phyloP scores from a whole-genome alignment of 345 rosid species.

The Eucalyptus rudis region DNA sequence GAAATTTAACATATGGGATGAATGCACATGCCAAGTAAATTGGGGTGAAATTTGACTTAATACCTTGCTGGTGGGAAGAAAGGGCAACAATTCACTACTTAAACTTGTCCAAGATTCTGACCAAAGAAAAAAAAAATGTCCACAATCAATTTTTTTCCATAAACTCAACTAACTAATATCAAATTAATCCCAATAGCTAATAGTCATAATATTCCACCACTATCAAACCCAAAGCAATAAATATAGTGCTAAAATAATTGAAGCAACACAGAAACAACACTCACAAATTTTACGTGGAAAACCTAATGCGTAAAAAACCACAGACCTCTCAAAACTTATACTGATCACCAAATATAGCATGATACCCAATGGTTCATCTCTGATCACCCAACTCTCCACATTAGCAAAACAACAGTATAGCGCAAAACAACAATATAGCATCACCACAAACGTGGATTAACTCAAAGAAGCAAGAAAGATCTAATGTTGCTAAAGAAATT shows the following conservation, averaged over 20 bases:
- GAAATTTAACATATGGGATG: background rate
- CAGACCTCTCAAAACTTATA: background rate
- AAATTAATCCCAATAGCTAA: background rate
- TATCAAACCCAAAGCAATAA: background rate
- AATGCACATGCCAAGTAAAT: background rate
- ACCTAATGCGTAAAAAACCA: background rate
- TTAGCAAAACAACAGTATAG: too few relatives aligned
- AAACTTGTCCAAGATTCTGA: background rate
- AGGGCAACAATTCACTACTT: background rate
- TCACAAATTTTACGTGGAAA: background rate
- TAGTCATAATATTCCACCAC: background rate
- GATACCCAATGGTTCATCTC: background rate
- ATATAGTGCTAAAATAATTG: background rate
- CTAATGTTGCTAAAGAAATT: background rate
- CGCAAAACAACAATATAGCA: too few relatives aligned
- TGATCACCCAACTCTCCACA: background rate
- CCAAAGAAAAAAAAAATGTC: background rate
- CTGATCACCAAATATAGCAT: background rate
- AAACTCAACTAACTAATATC: background rate
- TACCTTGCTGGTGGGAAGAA: background rate
- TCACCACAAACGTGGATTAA: background rate
- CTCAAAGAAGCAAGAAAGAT: background rate
- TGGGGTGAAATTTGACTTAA: background rate
- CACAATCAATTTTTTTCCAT: background rate
- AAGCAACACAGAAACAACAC: background rate